Base-by-base conservation (phyloP, 306 rosid species). In the Ochetophila trinervis region DNA sequence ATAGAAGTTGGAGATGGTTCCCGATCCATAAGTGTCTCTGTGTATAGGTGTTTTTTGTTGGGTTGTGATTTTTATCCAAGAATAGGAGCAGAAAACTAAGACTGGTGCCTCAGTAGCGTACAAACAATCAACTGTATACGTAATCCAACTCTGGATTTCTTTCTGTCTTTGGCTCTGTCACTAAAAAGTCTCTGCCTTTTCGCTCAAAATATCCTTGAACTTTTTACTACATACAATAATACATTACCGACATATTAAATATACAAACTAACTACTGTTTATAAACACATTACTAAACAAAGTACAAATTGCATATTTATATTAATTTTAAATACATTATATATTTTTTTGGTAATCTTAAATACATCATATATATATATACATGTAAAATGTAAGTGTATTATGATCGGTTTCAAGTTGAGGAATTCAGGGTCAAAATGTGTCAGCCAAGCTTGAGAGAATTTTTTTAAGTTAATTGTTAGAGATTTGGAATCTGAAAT, bases 21-120 rank as follows among this genome's bases (percentile, higher is more conserved):
- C 65, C 20, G 64, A 78, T 71, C 86, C 96, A 83, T 91, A 40
- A 40, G 17, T 1, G 65, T 2, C 5, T 36, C 19, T 12, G 11
- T 13, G 30, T n/a, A 40, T 11, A 18, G 47, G 19, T 68, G 54
- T 17, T 19, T 68, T 65, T 68, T 42, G 65, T 63, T 62, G 17
- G 51, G 51, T 48, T 62, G 16, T 42, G 65, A 66, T 50, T 65
- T 76, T 72, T 53, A 71, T 62, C 67, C 17, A 58, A 42, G 66
- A 18, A 17, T 1, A 49, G 80, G 76, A 83, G 71, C 65, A 70
- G 52, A 68, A 69, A 68, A 64, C 81, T 57, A 53, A 8, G 74
- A 58, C 47, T 50, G 22, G 52, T 21, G 67, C 22, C 37, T 24
- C 19, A 8, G 57, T 19, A 27, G 57, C 66, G 56, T 61, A 63